A percentile compares a stretch with the other conserved stretches of the same genome.
Conservation (phyloP, 768 basidiomycete species). For the Boletus tylopilopsis region DNA sequence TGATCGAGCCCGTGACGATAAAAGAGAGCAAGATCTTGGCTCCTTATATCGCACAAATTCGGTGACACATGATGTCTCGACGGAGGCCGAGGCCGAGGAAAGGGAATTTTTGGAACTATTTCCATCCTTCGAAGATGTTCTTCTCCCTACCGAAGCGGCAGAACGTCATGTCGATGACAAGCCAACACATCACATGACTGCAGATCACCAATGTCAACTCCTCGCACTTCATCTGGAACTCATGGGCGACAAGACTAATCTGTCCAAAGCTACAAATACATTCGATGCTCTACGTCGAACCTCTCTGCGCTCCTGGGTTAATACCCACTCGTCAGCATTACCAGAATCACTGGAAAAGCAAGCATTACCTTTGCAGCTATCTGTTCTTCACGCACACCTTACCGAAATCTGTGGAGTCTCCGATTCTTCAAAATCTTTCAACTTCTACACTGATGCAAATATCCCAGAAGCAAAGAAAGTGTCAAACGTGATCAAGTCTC, state of each 20-base stretch:
- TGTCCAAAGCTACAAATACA: background rate
- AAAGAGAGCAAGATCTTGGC: constrained; percentile 57
- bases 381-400: constrained; percentile 43
- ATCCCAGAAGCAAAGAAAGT: constrained; percentile 65
- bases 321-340: constrained; percentile 27
- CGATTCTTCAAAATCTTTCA: constrained; percentile 36
- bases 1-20: constrained; percentile 66
- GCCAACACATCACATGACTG: constrained; percentile 28
- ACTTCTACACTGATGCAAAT: constrained; percentile 85
- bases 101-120: constrained; percentile 82
- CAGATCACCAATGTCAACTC: constrained; percentile 33
- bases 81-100: constrained; percentile 77
- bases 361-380: constrained; percentile 50
- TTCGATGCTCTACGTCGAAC: constrained; percentile 35
- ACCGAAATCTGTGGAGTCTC: constrained; percentile 28
- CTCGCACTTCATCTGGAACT: constrained; percentile 48
- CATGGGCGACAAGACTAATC: constrained; percentile 21
- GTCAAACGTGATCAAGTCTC: constrained; percentile 43
- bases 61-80: constrained; percentile 47
- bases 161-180: background rate
- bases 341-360: constrained; percentile 46
- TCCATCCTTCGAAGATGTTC: constrained; percentile 71
- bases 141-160: constrained; percentile 28
- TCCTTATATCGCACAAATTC: constrained; percentile 74
- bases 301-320: constrained; percentile 34